phyloP scores from a whole-genome alignment of 176 grass and related monocot genomes.

The Zizania latifolia region DNA sequence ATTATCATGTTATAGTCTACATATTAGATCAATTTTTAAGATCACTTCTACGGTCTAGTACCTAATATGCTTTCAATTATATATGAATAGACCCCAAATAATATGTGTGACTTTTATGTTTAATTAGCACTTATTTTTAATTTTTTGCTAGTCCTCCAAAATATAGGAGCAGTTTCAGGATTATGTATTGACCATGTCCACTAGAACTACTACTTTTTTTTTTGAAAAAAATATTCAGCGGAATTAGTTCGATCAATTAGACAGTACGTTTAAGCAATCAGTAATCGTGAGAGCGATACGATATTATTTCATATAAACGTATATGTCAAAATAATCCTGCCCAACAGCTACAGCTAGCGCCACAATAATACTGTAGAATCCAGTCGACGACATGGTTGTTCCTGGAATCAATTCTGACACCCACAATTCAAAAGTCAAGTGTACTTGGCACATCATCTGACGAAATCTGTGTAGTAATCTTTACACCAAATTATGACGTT shows the following conservation, averaged over 20 bases:
- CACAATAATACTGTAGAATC: neutral
- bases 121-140: too few species aligned
- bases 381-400: neutral
- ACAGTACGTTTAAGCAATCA: neutral
- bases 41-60: too few species aligned
- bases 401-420: neutral
- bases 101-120: too few species aligned
- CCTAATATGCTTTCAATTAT: too few species aligned
- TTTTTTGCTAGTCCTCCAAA: too few species aligned
- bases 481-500: too few species aligned
- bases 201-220: neutral
- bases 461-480: too few species aligned
- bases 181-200: neutral
- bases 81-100: too few species aligned
- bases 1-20: too few species aligned
- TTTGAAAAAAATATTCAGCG: neutral
- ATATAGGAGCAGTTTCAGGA: neutral
- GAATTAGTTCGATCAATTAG: neutral
- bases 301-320: neutral
- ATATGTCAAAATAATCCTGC: neutral
- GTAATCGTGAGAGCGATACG: neutral
- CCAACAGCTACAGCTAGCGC: neutral
- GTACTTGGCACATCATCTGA: neutral
- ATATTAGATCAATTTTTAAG: too few species aligned
- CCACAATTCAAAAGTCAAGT: neutral